Percentiles rank a stretch among this genome's conserved stretches.
phyloP scores from a whole-genome alignment of 768 basidiomycete genomes.

The Lenzites betulinus region DNA sequence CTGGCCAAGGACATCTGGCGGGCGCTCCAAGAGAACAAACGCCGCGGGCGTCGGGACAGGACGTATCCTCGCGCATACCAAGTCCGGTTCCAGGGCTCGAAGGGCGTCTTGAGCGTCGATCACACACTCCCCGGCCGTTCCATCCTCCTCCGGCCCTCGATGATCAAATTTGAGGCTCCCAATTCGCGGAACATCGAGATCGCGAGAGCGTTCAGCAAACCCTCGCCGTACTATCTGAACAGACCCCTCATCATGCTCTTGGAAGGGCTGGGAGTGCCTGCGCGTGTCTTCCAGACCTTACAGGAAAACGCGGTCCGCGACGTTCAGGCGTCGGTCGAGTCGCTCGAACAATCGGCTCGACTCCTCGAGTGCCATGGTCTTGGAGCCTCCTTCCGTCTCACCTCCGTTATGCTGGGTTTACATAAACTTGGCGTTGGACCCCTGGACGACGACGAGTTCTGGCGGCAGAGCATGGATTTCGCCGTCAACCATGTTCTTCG shows the following conservation, averaged over 20 bases:
- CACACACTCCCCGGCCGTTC: constrained; percentile 49
- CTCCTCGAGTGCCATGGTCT: constrained; percentile 60
- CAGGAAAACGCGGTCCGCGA: constrained; percentile 55
- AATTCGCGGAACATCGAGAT: constrained; percentile 57
- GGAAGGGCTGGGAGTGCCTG: constrained; percentile 58
- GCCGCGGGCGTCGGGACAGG: constrained; percentile 38
- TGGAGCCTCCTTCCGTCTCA: constrained; percentile 55
- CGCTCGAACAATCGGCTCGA: constrained; percentile 46
- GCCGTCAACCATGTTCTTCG: constrained; percentile 66
- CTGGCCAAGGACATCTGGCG: constrained; percentile 52
- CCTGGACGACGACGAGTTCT: constrained; percentile 46
- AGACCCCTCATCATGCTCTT: constrained; percentile 69
- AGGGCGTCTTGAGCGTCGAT: constrained; percentile 67
- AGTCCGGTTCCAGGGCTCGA: constrained; percentile 63
- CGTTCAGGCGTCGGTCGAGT: constrained; percentile 44
- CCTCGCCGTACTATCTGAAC: constrained; percentile 58
- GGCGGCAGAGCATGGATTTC: constrained; percentile 52
- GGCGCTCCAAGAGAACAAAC: constrained; percentile 41
- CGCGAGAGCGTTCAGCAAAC: constrained; percentile 62
- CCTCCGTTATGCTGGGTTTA: constrained; percentile 53
- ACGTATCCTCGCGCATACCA: constrained; percentile 55
- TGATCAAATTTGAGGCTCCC: constrained; percentile 67
- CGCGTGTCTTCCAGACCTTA: constrained; percentile 51
- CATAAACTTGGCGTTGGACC: constrained; percentile 47
- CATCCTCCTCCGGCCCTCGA: constrained; percentile 57